Evolutionary conservation across 2,329 filamentous ascomycete species (phyloP), one percentile per base, ranked within the genome.

Genomic region (Colletotrichum sp.): DNA sequence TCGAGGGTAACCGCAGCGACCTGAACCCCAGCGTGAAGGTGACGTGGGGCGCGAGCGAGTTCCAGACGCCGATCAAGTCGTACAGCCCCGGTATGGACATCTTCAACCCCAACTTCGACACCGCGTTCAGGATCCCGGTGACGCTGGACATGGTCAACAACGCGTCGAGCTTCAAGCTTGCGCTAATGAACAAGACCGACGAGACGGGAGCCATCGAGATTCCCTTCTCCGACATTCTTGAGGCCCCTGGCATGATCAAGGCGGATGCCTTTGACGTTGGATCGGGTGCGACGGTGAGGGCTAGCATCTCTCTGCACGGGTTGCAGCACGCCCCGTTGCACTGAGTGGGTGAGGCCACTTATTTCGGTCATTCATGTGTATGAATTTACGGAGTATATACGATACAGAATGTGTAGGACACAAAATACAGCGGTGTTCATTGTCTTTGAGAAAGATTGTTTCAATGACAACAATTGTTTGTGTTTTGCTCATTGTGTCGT

Each of bases 81-180:
- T 87, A 89, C 78, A 82, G 81, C 3, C 86, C 86, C 0, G 87
- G 87, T 3, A 84, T 80, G 4, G 87, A 89, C 66, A 87, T 89
- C 76, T 87, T 86, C 81, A 89, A 88, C 78, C 87, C 87, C 4
- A 81, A 83, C 3, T 89, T 88, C 69, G 86, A 88, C 73, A 83
- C 86, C 78, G 83, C 84, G 0, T 89, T 88, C 80, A 81, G 80
- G 9, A 83, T 89, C 60, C 86, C 86, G 0, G 71, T 89, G 8
- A 80, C 80, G 19, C 82, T 80, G 11, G 81, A 80, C 15, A 77
- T 82, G 77, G 65, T 82, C 2, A 76, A 77, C 36, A 79, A 80
- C 52, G 78, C 80, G 6, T 77, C 78, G 2, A 80, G 52, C 71
- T 84, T 86, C 71, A 81, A 75, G 69, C 82, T 87, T 19, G 74